Evolutionary conservation across 2,329 filamentous ascomycete genomes (phyloP).

Genomic region (Thelonectria olida): DNA sequence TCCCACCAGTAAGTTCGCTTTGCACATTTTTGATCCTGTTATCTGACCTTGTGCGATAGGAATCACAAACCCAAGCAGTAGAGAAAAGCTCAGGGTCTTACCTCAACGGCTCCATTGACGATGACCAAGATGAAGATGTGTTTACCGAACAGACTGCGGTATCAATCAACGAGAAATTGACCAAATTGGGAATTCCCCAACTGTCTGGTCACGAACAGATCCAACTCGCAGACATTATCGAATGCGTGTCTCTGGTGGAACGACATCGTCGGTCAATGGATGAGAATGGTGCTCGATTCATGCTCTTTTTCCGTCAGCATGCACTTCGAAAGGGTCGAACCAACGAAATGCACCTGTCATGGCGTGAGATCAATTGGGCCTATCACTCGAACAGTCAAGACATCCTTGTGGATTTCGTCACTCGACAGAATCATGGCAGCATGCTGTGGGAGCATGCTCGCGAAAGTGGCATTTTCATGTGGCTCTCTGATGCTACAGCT

Average conservation of each 20-base stretch:
- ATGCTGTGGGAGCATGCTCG: constrained; percentile 87
- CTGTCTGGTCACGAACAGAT: constrained; percentile 89
- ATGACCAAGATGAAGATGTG: constrained; percentile 65
- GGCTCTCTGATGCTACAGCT: constrained; percentile 81
- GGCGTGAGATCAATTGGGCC: constrained; percentile 86
- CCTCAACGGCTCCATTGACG: constrained; percentile 44
- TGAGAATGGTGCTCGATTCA: constrained; percentile 86
- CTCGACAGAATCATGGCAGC: constrained; percentile 79
- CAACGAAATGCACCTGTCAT: constrained; percentile 73
- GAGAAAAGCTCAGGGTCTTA: constrained; percentile 49
- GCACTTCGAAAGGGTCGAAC: constrained; percentile 73
- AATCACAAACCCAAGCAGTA: constrained; percentile 25
- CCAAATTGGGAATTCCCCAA: constrained; percentile 77
- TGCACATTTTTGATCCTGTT: not conserved
- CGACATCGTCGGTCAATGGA: constrained; percentile 90
- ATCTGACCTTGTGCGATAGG: constrained; percentile 26
- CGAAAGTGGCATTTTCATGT: constrained; percentile 93
- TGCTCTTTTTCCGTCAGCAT: constrained; percentile 88
- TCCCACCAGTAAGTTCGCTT: constrained; percentile 33
- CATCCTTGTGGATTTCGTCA: constrained; percentile 85
- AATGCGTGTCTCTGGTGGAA: constrained; percentile 85
- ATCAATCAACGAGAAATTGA: constrained; percentile 80
- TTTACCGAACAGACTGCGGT: constrained; percentile 78
- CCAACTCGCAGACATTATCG: constrained; percentile 82
- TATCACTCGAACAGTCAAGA: constrained; percentile 89